These are phyloP conservation scores for Phylloporus arenicola DNA, from an alignment of 768 basidiomycete genomes.

Conservation along the genomic window DNA sequence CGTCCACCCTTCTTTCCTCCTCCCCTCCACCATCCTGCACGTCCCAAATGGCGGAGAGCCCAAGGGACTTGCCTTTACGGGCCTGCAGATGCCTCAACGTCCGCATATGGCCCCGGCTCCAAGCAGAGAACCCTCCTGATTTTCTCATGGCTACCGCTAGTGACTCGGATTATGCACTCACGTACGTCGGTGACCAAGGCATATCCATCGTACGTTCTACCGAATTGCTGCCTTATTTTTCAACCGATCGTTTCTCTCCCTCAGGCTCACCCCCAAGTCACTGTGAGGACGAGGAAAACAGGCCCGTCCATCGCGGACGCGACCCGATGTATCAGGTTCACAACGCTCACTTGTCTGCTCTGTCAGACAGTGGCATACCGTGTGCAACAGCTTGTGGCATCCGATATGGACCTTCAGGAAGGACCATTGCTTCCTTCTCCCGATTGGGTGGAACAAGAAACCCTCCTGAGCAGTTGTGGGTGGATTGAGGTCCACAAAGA, in stretches of 20 bases:
- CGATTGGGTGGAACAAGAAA: slow-evolving; percentile 72
- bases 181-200: slow-evolving; percentile 65
- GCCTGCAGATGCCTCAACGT: slow-evolving; percentile 74
- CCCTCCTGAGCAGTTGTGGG: slow-evolving; percentile 60
- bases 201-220: slow-evolving; percentile 52
- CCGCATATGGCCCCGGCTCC: slow-evolving; percentile 41
- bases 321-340: slow-evolving; percentile 52
- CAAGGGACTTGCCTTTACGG: slow-evolving; percentile 27
- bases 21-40: slow-evolving; percentile 14
- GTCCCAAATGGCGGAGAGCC: slow-evolving; percentile 21
- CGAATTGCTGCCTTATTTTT: not conserved
- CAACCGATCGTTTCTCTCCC: slow-evolving; percentile 7
- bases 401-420: slow-evolving; percentile 54
- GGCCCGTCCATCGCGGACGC: slow-evolving; percentile 39
- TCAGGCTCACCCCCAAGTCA: slow-evolving; percentile 66
- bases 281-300: slow-evolving; percentile 55
- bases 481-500: slow-evolving; percentile 69
- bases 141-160: slow-evolving; percentile 25
- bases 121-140: slow-evolving; percentile 27
- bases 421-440: slow-evolving; percentile 64
- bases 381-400: slow-evolving; percentile 53
- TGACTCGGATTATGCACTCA: slow-evolving; percentile 42
- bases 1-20: slow-evolving; percentile 15
- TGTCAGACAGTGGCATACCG: slow-evolving; percentile 67
- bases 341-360: slow-evolving; percentile 62